Percentiles rank a stretch among this genome's conserved stretches.
Evolutionary conservation across 805 yeast species (phyloP).

Genomic region (Tetrapisispora nanseiensis): DNA sequence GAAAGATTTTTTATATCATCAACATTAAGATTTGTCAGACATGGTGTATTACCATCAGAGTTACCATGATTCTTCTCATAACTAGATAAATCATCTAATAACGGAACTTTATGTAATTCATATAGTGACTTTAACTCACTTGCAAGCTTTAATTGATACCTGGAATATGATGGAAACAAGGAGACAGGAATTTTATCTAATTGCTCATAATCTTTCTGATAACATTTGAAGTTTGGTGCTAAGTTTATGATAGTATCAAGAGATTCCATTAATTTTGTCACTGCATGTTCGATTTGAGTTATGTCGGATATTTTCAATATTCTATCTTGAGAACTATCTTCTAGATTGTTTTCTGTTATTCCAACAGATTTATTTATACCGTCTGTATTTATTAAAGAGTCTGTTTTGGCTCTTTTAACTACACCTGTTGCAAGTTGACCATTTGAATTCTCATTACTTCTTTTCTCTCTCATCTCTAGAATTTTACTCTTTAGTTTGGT

Average conservation of each 20-base stretch:
- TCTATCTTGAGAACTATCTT: no score
- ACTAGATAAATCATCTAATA: conserved; percentile 46
- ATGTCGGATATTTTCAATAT: conserved; percentile 5
- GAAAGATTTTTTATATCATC: conserved; percentile 13
- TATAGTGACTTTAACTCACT: conserved; percentile 48
- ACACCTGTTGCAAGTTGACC: no score
- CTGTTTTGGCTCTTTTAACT: no score
- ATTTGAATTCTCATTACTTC: no score
- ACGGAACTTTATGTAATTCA: conserved; percentile 36
- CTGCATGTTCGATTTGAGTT: conserved; percentile 42
- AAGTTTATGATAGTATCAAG: conserved; percentile 41
- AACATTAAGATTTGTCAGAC: conserved; percentile 12
- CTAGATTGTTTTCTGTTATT: no score
- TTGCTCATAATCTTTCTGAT: conserved; percentile 30
- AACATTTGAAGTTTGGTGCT: conserved; percentile 44
- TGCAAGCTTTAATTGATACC: conserved; percentile 50
- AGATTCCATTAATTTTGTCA: conserved; percentile 42
- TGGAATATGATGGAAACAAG: conserved; percentile 40
- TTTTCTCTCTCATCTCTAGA: background rate
- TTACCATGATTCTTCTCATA: conserved; percentile 27
- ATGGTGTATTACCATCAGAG: conserved; percentile 10
- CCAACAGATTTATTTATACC: no score
- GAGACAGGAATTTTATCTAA: conserved; percentile 30
- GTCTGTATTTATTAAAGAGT: no score
- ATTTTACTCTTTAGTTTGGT: background rate